Evolutionary conservation across 495 filamentous ascomycete species (phyloP), one percentile per base, ranked within the genome.

Genomic region (Penicillium samsonianum): DNA sequence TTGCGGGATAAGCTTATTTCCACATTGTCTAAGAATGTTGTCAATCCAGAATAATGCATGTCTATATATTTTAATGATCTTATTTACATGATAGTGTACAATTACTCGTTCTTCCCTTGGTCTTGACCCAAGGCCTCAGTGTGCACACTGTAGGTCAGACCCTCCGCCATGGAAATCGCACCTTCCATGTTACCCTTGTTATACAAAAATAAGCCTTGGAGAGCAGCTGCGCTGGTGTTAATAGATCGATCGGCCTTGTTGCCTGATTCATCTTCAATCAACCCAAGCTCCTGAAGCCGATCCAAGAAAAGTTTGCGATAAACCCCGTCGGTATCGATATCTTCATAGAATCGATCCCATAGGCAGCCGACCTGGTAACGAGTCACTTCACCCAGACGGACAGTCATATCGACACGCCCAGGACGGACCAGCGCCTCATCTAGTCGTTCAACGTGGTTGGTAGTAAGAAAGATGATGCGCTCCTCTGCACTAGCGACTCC

Each of bases 401-500:
- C 86, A 42, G 88, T 93, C 86, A 98, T 90, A 71, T 98, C 94
- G 2, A 98, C 91, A 50, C 94, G 81, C 5, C 94, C 94, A 3
- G 94, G 94, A 26, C 94, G 82, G 26, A 98, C 88, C 40, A 98
- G 76, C 22, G 94, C 94, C 59, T 86, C 84, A 64, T 98, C 94
- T 2, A 98, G 82, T 17, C 90, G 82, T 53, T 96, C 90, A 28
- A 95, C 84, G 59, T 97, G 90, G 61, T 98, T 98, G 20, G 94
- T 98, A 5, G 94, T 98, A 49, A 98, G 81, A 69, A 98, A 94
- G 16, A 95, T 83, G 51, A 98, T 87, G 16, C 94, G 82, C 72
- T 98, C 91, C 64, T 98, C 94, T 3, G 91, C 90, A 56, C 92
- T 95, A n/a, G 92, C 92, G 8, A 97, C 87, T 0, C 94, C 94